Evolutionary conservation across 2,329 filamentous ascomycete species (phyloP).

Genomic region (Xylaria sp.): DNA sequence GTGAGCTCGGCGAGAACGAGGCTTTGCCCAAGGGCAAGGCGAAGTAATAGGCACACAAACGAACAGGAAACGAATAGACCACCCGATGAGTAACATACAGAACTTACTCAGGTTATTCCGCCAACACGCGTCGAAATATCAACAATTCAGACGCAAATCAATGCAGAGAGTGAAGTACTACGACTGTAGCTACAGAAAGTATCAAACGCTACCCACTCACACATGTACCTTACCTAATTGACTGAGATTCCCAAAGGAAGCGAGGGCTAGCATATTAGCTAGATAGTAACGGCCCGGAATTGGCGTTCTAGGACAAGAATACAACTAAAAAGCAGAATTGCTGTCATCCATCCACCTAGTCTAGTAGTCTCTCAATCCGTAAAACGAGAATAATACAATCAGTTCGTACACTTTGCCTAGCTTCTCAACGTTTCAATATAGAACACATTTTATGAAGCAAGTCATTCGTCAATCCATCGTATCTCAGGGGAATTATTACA

Average conservation of each 20-base stretch:
- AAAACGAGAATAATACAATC: background rate
- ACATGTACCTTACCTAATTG: background rate
- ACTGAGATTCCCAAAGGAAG: constrained; percentile 27
- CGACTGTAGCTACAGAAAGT: background rate
- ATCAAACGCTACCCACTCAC: background rate
- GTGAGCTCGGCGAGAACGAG: constrained; percentile 87
- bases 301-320: constrained; percentile 37
- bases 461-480: background rate
- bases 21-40: constrained; percentile 81
- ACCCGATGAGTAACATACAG: background rate
- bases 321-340: constrained; percentile 26
- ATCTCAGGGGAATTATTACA: background rate
- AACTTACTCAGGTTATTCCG: background rate
- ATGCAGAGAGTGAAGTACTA: background rate
- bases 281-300: constrained; percentile 32
- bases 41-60: constrained; percentile 56
- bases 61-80: background rate
- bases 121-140: background rate
- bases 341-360: background rate
- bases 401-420: background rate
- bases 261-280: constrained; percentile 9
- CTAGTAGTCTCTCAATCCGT: background rate
- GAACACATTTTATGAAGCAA: background rate
- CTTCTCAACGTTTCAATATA: background rate
- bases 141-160: background rate